These are phyloP conservation scores for Cucumis cinereus DNA, from an alignment of 306 rosid species.

Conservation along the genomic window DNA sequence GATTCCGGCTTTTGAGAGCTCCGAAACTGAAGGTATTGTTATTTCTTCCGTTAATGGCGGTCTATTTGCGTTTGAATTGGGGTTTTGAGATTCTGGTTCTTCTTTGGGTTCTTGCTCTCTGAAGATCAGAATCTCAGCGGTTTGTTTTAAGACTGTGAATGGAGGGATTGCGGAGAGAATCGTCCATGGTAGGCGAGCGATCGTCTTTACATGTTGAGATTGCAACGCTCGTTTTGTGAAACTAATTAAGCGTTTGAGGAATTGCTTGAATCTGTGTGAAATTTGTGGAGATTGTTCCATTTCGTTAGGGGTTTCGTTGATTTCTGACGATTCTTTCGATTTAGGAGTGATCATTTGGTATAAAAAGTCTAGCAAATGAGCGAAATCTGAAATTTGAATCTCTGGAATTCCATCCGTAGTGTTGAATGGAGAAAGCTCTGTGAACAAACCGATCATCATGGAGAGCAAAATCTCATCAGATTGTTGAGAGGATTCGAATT, in stretches of 20 bases:
- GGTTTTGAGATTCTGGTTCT: constrained; percentile 14
- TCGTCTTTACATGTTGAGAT: constrained; percentile 36
- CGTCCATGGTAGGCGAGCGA: constrained; percentile 50
- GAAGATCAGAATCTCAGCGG: constrained; percentile 22
- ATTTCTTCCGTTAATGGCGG: constrained; percentile 68
- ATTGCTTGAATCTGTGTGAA: constrained; percentile 19
- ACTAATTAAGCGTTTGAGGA: constrained; percentile 29
- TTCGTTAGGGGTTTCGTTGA: constrained; percentile 14
- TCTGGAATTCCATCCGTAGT: constrained; percentile 22
- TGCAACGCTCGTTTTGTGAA: constrained; percentile 28
- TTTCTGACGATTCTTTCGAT: constrained; percentile 14
- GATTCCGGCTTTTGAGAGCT: constrained; percentile 34
- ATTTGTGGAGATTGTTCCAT: neutral
- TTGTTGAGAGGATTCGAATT: constrained; percentile 23
- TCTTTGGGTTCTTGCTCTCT: constrained; percentile 9
- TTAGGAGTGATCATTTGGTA: constrained; percentile 42
- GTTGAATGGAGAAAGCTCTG: constrained; percentile 58
- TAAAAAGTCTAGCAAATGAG: constrained; percentile 54
- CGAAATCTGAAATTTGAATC: constrained; percentile 25
- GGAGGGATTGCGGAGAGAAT: constrained; percentile 43
- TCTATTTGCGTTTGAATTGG: constrained; percentile 9
- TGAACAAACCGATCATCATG: constrained; percentile 45
- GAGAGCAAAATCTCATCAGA: constrained; percentile 36
- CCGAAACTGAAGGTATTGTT: constrained; percentile 47
- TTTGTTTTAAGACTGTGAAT: constrained; percentile 24